Evolutionary conservation across 371 early-diverging fungal genomes (phyloP).

Genomic region (Nematocida major): DNA sequence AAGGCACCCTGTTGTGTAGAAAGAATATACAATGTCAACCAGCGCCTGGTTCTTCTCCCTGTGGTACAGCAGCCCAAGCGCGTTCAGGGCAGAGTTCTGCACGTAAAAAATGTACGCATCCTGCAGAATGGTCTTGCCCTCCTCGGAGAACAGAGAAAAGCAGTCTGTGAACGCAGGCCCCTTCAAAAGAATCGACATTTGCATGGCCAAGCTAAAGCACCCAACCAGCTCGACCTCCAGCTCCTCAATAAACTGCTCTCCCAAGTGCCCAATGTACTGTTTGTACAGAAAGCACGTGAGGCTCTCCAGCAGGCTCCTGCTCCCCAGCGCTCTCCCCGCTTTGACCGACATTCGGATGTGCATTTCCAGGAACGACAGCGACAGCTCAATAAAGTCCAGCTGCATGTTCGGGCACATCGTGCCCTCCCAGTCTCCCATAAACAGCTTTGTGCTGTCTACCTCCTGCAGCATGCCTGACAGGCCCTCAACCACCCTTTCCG

Average conservation of each 20-base stretch:
- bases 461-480: not conserved
- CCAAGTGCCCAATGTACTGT: slow-evolving; percentile 5
- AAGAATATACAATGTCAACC: slow-evolving; percentile 34
- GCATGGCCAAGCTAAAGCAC: slow-evolving; percentile 29
- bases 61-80: slow-evolving; percentile 34
- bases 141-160: slow-evolving; percentile 42
- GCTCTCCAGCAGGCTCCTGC: not conserved
- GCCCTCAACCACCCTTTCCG: not conserved
- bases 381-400: slow-evolving; percentile 41
- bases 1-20: slow-evolving; percentile 26
- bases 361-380: slow-evolving; percentile 6
- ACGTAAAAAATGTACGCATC: slow-evolving; percentile 31
- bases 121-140: slow-evolving; percentile 14
- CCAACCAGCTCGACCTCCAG: slow-evolving; percentile 34
- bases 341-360: not conserved
- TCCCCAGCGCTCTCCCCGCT: not conserved
- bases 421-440: slow-evolving; percentile 40
- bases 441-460: slow-evolving; percentile 3
- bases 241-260: slow-evolving; percentile 21
- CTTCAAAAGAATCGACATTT: slow-evolving; percentile 10
- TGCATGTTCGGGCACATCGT: slow-evolving; percentile 13
- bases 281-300: slow-evolving; percentile 8
- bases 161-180: slow-evolving; percentile 25
- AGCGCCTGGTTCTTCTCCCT: slow-evolving; percentile 35
- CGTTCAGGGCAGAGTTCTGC: slow-evolving; percentile 8